These are phyloP conservation scores for Suillus variegatus DNA, from an alignment of 768 basidiomycete genomes.

Conservation along the genomic window DNA sequence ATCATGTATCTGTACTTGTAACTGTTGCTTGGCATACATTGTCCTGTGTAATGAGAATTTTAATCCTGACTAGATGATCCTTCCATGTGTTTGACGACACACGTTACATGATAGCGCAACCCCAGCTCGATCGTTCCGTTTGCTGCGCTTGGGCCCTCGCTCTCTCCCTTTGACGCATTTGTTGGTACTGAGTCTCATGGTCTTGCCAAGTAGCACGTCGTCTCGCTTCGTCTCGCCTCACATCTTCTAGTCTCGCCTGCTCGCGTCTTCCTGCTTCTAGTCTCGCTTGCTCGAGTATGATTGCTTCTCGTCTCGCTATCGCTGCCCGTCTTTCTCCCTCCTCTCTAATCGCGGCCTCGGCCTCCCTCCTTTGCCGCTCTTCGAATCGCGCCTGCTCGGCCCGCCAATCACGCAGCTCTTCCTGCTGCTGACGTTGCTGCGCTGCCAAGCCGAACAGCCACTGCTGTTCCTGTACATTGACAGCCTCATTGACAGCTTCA, in stretches of 20 bases:
- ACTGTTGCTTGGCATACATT: background rate
- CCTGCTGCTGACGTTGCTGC: conserved; percentile 11
- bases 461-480: conserved; percentile 24
- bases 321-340: background rate
- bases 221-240: background rate
- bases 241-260: background rate
- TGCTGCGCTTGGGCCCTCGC: conserved; percentile 3
- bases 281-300: background rate
- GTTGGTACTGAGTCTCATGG: background rate
- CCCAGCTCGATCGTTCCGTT: conserved; percentile 17
- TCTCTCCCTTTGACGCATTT: background rate
- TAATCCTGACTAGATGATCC: background rate
- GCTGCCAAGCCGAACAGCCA: conserved; percentile 19
- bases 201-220: background rate
- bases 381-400: conserved; percentile 1
- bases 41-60: conserved; percentile 6
- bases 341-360: background rate
- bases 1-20: conserved; percentile 16
- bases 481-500: conserved; percentile 9
- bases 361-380: conserved; percentile 4
- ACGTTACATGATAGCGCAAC: conserved; percentile 27
- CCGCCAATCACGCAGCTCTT: background rate
- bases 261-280: background rate
- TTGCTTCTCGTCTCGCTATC: too few relatives aligned
- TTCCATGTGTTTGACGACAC: background rate